Conservation (phyloP, 106 monocot genomes). For the Allium cepa region DNA sequence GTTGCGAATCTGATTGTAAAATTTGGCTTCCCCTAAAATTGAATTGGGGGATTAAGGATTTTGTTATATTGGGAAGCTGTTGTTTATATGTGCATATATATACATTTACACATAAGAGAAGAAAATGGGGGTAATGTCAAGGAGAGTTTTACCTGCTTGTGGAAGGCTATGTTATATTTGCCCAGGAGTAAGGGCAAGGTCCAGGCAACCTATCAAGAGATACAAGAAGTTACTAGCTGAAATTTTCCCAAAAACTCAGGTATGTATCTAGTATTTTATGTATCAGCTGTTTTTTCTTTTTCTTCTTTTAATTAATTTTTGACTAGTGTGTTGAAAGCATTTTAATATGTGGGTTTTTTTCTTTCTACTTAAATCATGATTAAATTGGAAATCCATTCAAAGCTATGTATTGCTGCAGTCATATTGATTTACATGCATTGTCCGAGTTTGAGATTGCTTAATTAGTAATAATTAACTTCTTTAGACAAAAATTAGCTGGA, state of each 20-base stretch:
- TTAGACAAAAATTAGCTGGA: no score
- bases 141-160: slow-evolving; percentile 28
- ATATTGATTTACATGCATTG: no score
- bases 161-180: slow-evolving; percentile 29
- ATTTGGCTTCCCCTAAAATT: background rate
- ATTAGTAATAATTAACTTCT: no score
- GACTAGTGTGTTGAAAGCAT: no score
- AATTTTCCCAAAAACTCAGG: slow-evolving; percentile 21
- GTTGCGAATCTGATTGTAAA: background rate
- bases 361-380: no score
- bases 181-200: slow-evolving; percentile 21
- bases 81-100: no score
- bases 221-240: slow-evolving; percentile 30
- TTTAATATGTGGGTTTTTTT: no score
- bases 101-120: background rate
- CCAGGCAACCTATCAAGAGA: slow-evolving; percentile 28
- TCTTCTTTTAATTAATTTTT: no score
- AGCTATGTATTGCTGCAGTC: no score
- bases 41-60: background rate
- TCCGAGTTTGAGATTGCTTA: no score
- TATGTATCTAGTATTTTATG: background rate
- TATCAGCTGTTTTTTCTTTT: no score
- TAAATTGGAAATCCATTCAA: no score
- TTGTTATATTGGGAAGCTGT: background rate
- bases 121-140: slow-evolving; percentile 36